Evolutionary conservation across 169 alveolate genomes (phyloP), one percentile per base, ranked within the genome.

Genomic region (Plasmodium blacklocki): DNA sequence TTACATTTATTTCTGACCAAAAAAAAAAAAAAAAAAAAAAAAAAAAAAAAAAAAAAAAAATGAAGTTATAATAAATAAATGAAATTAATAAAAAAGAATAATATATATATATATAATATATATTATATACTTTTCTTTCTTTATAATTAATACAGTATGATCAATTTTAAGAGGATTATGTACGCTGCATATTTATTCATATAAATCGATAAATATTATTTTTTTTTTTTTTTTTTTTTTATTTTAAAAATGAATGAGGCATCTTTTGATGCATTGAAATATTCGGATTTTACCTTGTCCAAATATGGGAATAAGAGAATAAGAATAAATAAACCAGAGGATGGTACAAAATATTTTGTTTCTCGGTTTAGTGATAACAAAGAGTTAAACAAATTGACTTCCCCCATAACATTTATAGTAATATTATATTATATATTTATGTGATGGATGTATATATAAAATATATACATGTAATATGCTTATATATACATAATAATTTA

Each of bases 391-490:
- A 71, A 73, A 45, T 59, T 86, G 39, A 0, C 58, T 19, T 64
- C 60, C 7, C 92, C 92, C 11, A 56, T 86, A 54, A 86, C 88
- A 29, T 86, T 86, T 49, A 86, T 86, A 72, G 92, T 86, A 86
- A 86, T 56, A 2, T 6, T 18, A 12, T 18, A 56, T 56, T 18
- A 56, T 56, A 54, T 54, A 60, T 60, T 2, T 60, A 60, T 60
- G 12, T 60, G 47, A 60, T 60, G 7, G 18, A 19, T 60, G 32
- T 60, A 14, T n/a, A 60, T 11, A 60, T 60, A 18, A 9, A 59
- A 19, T 60, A 26, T 60, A 21, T 60, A 60, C 2, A 54, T 54
- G 62, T 1, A 54, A 54, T 54, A 54, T 54, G 70, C n/a, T 5
- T 60, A 14, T 54, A 52, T 54, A 8, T 54, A 54, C 8, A 5